Evolutionary conservation across 306 rosid species (phyloP), one percentile per base, ranked within the genome.

Genomic region (Potentilla sterilis): DNA sequence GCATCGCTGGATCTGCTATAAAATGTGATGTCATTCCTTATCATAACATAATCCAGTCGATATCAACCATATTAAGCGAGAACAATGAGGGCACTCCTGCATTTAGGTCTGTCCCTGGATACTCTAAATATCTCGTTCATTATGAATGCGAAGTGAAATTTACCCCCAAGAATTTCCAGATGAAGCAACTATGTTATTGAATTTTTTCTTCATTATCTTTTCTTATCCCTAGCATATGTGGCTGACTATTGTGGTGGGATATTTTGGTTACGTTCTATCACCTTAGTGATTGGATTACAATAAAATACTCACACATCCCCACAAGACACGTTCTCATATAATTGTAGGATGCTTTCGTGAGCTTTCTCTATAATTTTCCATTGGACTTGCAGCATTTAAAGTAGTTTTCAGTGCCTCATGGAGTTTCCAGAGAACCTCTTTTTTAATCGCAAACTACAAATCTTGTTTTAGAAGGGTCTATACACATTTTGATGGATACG

Each of bases 71-170:
- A 83, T 83, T 95, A 84, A 83, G 69, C 44, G 84, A 85, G 83
- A 93, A 92, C 87, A 90, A 83, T 81, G 96, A 92, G 73, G 96
- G 93, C 79, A 93, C 92, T 83, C 97, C 93, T 76, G 88, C 85
- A 70, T 89, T 89, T 91, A 92, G 98, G 98, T 94, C 83, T 77
- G 78, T 46, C 32, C 16, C 75, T 38, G 42, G 28, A 54, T 79
- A 68, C 80, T 82, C 74, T 16, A 49, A 42, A 28, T 16, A 73
- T 28, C 6, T 61, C 69, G 40, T 16, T 73, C 54, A 61, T n/a
- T 73, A 65, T 57, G 68, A 70, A 21, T 46, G 72, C 16, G 1
- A 3, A 28, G 66, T 81, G 78, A 66, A 81, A 54, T 10, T 41
- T 67, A 43, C 51, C 58, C 1, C 2, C 9, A 34, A 11, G 32